These are phyloP conservation scores for Citeromyces hawaiiensis DNA, from an alignment of 1,139 yeast genomes.

Conservation along the genomic window DNA sequence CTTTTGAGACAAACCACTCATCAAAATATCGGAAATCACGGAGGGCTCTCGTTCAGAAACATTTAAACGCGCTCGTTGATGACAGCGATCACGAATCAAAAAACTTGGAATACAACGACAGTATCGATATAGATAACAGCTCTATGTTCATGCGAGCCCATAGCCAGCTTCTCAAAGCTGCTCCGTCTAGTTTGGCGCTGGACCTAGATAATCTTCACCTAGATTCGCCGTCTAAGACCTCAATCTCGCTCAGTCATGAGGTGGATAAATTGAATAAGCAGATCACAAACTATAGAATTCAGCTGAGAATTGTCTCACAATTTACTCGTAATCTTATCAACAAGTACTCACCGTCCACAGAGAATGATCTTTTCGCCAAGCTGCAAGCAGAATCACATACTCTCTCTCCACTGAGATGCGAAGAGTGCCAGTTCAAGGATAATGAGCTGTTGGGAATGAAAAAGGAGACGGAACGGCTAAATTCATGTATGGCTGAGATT, in stretches of 20 bases:
- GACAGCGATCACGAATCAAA: too few species aligned
- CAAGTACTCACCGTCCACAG: constrained; percentile 16
- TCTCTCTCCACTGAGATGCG: constrained; percentile 2
- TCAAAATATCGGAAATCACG: too few species aligned
- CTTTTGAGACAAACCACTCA: too few species aligned
- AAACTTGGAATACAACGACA: too few species aligned
- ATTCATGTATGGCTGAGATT: not conserved
- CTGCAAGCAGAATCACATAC: constrained; percentile 2
- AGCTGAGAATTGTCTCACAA: constrained; percentile 27
- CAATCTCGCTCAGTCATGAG: constrained; percentile 1
- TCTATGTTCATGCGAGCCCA: too few species aligned
- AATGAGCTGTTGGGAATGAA: constrained; percentile 2
- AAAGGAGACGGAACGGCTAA: not conserved
- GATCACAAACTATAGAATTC: constrained; percentile 28
- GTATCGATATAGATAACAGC: too few species aligned
- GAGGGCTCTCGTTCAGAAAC: too few species aligned
- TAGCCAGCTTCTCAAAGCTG: too few species aligned
- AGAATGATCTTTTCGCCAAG: constrained; percentile 3
- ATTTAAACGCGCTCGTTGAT: too few species aligned
- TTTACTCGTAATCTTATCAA: constrained; percentile 10
- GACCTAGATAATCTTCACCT: too few species aligned
- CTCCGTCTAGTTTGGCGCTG: too few species aligned
- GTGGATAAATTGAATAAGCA: constrained; percentile 9
- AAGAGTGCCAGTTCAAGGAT: constrained; percentile 4
- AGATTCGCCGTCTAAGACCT: too few species aligned